Evolutionary conservation across 129 eudicot genomes (phyloP), one percentile per base, ranked within the genome.

Genomic region (Ambrosia artemisiifolia): DNA sequence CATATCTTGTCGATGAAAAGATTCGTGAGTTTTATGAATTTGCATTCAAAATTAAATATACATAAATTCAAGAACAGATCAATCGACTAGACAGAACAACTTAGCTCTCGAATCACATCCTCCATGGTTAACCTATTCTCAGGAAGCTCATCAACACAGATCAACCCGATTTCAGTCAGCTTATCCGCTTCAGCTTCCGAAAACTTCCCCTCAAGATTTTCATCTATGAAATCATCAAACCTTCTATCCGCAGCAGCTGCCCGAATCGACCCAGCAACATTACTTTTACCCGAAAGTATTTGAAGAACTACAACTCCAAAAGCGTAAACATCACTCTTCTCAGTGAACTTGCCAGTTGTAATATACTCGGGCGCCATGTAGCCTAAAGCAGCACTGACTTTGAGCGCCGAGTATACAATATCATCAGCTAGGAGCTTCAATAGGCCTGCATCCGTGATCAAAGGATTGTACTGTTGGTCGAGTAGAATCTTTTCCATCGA

Each of bases 331-430:
- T 92, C 98, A 34, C 98, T 92, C 79, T 87, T 89, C 57, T 92
- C 96, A 5, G 95, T 90, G 75, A 88, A 93, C 6, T 87, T 85
- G 1, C 98, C 98, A 0, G 98, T 93, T 65, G 96, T 89, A 1
- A 93, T 81, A 75, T 93, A 93, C 73, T 93, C 98, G 0, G 98
- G 96, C 19, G 98, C 98, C 92, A 93, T 81, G 83, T 87, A 93
- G 19, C 98, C 98, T 70, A 92, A 56, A 3, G 98, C 91, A 1
- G 98, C 98, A 73, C 98, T 92, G 38, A 89, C 88, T 70, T 92
- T 92, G 70, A 92, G 90, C n/a, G 95, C 91, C 0, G 96, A 92
- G 78, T 78, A 92, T 8, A 92, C 86, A 17, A 84, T 84, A 67
- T 92, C 98, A 78, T 92, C 98, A 0, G 96, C 98, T 8, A 92